These are phyloP conservation scores for Melanopsichium pennsylvanicum DNA, from an alignment of 1,284 basidiomycete genomes.

Conservation along the genomic window DNA sequence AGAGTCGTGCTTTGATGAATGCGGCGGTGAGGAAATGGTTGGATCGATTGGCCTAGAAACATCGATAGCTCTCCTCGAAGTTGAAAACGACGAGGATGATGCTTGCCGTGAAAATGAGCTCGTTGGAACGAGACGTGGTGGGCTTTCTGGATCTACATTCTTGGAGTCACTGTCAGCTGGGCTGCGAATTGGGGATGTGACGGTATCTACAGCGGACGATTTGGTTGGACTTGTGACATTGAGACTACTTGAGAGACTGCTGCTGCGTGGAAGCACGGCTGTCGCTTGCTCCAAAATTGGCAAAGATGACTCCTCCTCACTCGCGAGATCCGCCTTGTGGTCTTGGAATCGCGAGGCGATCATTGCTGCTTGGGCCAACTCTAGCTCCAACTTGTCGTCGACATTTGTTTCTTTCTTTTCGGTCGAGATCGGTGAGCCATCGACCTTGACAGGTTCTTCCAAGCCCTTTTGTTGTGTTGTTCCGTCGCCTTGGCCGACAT, in stretches of 20 bases:
- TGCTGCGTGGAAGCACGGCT: not conserved
- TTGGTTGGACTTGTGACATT: constrained; percentile 1
- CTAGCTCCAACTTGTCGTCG: constrained; percentile 7
- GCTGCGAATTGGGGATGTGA: constrained; percentile 2
- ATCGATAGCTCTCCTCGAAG: constrained; percentile 33
- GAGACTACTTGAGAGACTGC: not conserved
- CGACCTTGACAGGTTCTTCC: constrained; percentile 8
- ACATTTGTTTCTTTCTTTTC: not conserved
- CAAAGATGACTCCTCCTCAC: too few relatives aligned
- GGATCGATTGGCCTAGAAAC: constrained; percentile 36
- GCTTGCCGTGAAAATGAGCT: constrained; percentile 5
- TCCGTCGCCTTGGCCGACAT: constrained; percentile 4
- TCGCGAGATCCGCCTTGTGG: constrained; percentile 2
- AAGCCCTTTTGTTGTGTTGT: constrained; percentile 7
- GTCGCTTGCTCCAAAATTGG: not conserved
- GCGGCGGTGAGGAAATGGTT: not conserved
- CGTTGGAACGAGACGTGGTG: not conserved
- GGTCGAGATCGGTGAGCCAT: not conserved
- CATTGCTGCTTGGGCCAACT: constrained; percentile 27
- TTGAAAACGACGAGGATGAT: constrained; percentile 5
- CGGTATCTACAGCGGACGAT: not conserved
- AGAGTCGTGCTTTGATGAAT: not conserved
- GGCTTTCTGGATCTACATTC: not conserved
- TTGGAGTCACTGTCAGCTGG: not conserved
- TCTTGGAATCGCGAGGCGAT: constrained; percentile 24